These are phyloP conservation scores for Phytopythium vexans DNA, from an alignment of 352 stramenopile genomes.

Conservation along the genomic window DNA sequence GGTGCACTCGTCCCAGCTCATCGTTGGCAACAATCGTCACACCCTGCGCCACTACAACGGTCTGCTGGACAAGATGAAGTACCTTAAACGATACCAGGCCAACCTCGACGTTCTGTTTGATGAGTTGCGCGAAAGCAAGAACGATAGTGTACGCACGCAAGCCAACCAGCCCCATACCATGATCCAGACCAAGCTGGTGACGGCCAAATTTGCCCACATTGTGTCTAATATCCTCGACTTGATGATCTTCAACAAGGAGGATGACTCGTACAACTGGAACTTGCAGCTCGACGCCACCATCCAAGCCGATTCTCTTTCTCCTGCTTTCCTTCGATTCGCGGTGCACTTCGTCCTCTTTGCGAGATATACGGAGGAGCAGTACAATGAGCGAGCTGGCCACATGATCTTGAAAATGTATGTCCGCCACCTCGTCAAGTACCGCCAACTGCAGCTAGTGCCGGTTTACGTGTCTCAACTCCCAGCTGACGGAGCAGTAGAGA, in stretches of 20 bases:
- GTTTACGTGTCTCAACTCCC: constrained; percentile 71
- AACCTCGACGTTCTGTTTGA: constrained; percentile 76
- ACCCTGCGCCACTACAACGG: constrained; percentile 51
- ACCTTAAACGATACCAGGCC: constrained; percentile 69
- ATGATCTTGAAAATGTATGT: constrained; percentile 86
- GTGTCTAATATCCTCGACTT: constrained; percentile 61
- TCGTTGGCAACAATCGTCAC: constrained; percentile 64
- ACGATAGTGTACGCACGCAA: constrained; percentile 63
- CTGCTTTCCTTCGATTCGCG: constrained; percentile 70
- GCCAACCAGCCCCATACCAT: constrained; percentile 64
- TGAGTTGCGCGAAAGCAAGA: constrained; percentile 60
- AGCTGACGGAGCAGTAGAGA: constrained; percentile 46
- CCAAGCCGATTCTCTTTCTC: constrained; percentile 42
- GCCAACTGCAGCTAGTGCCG: constrained; percentile 70
- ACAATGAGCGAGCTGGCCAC: constrained; percentile 59
- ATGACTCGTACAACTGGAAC: constrained; percentile 67
- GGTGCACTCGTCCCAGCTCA: constrained; percentile 61
- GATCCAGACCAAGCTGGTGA: constrained; percentile 82
- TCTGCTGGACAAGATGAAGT: constrained; percentile 69
- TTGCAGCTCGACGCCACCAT: constrained; percentile 40
- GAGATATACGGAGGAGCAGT: constrained; percentile 58
- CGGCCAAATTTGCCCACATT: constrained; percentile 73
- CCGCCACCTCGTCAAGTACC: constrained; percentile 75
- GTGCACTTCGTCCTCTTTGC: constrained; percentile 81
- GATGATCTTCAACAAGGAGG: constrained; percentile 39